A percentile compares a stretch with the other conserved stretches of the same genome.
Conservation (phyloP, 345 rosid genomes). For the Pseudoturritis turrita region DNA sequence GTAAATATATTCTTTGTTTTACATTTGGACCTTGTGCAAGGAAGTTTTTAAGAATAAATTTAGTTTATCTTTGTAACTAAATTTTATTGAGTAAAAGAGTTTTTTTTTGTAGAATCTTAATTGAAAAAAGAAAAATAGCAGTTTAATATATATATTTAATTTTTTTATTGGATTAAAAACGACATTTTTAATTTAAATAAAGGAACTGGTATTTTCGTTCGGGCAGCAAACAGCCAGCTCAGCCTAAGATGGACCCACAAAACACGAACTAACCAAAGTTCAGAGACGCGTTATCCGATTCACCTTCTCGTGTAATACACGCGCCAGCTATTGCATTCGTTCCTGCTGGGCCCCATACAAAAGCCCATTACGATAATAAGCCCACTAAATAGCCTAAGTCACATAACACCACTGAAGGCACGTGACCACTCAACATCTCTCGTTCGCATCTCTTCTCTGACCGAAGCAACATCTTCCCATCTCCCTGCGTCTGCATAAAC, state of each 20-base stretch:
- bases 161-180: no score
- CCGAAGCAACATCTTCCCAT: conserved; percentile 68
- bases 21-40: no score
- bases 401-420: conserved; percentile 51
- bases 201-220: no score
- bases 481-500: conserved; percentile 79
- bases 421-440: conserved; percentile 52
- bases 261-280: background rate
- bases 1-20: no score
- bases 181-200: no score
- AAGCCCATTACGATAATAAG: background rate
- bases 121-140: no score
- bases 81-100: no score
- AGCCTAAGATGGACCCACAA: background rate
- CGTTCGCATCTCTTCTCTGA: conserved; percentile 45
- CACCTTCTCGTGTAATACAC: background rate
- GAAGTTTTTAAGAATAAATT: no score
- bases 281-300: conserved; percentile 5
- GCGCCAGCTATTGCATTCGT: background rate
- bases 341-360: background rate
- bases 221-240: conserved; percentile 15
- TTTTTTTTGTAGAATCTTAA: no score
- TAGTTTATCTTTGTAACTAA: no score
- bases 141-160: no score
- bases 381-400: background rate